Base-by-base conservation (phyloP, 805 yeast genomes). In the Ogataea siamensis region DNA sequence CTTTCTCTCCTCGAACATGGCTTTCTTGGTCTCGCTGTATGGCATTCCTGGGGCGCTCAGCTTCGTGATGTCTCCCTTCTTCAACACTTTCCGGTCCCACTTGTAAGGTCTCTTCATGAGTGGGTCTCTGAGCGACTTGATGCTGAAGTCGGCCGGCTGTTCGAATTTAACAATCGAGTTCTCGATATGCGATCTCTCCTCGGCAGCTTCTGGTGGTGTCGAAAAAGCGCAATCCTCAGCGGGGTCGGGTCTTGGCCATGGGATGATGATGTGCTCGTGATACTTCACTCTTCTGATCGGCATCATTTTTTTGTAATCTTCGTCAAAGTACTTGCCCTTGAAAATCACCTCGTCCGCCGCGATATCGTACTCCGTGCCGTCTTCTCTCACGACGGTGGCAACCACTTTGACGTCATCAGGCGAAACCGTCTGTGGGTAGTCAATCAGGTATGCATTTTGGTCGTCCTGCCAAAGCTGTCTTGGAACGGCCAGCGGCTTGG, bases 221-320 rank as follows among this genome's bases (percentile, higher is more conserved):
- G 80, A 75, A 46, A 76, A 67, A 20, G 57, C 64, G 34, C 79
- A 80, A 47, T 80, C 87, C 46, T 74, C 75, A 3, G 53, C 49
- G 0, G 68, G 64, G 22, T 70, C 78, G 2, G 93, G 89, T 50
- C 76, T 73, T 25, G 96, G 96, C 95, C 95, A 91, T 37, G 97
- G 97, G 34, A 89, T 80, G 16, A 79, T 75, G 37, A 87, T 66
- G 36, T 78, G 73, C 28, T 74, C 76, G 51, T 83, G 80, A 49
- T 84, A 80, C 46, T 74, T 74, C 17, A 89, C 87, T 50, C 78
- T 76, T 62, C 98, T 77, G 42, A 76, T 76, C 20, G 95, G 95
- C 67, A 87, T 64, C 71, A 82, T 74, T 53, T 70, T 70, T 57
- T 80, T 81, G 61, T 82, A 80, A 49, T 82, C 76, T 30, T 75